A percentile compares a stretch with the other conserved stretches of the same genome.
Evolutionary conservation across 805 yeast genomes (phyloP).

Genomic region (Candida anglica): DNA sequence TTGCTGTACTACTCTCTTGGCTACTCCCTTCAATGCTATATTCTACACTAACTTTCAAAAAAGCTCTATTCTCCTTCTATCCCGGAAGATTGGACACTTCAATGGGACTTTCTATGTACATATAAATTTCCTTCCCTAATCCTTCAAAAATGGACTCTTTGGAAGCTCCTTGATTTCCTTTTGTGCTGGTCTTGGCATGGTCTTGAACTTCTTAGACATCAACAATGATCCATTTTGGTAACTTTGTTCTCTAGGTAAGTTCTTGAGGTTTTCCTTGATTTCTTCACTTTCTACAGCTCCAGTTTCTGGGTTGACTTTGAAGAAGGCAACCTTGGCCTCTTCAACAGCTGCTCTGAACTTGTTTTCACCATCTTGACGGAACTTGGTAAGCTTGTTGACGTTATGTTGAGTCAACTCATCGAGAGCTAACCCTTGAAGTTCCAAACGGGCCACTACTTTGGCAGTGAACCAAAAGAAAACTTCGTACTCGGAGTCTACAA

Average conservation of each 20-base stretch:
- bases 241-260: constrained; percentile 26
- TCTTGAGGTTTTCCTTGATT: constrained; percentile 24
- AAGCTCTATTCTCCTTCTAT: too few species aligned
- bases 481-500: constrained; percentile 67
- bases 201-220: constrained; percentile 30
- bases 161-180: constrained; percentile 20
- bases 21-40: neutral
- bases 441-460: constrained; percentile 77
- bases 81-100: too few species aligned
- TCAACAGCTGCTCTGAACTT: constrained; percentile 64
- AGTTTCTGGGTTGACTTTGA: constrained; percentile 28
- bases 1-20: too few species aligned
- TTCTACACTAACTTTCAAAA: neutral
- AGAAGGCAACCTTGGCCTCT: constrained; percentile 32
- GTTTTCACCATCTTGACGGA: constrained; percentile 47
- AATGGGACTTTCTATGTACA: constrained; percentile 3
- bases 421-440: constrained; percentile 54
- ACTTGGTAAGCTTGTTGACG: constrained; percentile 45
- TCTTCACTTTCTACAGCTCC: constrained; percentile 18
- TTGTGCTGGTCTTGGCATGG: constrained; percentile 21
- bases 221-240: constrained; percentile 22
- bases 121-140: constrained; percentile 1
- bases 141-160: constrained; percentile 26
- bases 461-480: constrained; percentile 75
- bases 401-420: constrained; percentile 51